Base-by-base conservation (phyloP, 306 rosid species). In the Cicer cuneatum region DNA sequence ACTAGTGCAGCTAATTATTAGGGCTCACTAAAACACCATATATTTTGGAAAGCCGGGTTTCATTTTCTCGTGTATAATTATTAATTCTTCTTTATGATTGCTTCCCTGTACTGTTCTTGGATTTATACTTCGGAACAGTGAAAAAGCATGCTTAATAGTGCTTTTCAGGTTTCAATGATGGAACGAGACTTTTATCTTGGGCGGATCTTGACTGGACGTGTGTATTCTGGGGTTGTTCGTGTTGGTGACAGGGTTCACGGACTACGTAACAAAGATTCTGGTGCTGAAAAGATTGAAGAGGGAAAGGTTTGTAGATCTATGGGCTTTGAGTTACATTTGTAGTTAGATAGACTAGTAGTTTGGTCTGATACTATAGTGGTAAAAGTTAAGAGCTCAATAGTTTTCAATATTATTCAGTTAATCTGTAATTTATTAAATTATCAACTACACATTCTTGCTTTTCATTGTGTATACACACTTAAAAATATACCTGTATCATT, bases 91-190 rank as follows among this genome's bases (percentile, higher is more conserved):
- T 15, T 72, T 61, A 52, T 70, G 79, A 40, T 45, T 62, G 54
- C 11, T 73, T 71, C 24, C 10, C 47, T 33, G 37, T 68, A 13
- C 16, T 15, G 46, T 63, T n/a, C 75, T 53, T 18, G 52, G 62
- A 64, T 71, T 18, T 63, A n/a, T 53, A 66, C 57, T 66, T 85
- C 85, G 60, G 64, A 69, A 69, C 62, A 29, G 76, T 82, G 80
- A 83, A 85, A 78, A 58, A 69, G 11, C 73, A 56, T 71, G 83
- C 68, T 78, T 84, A 79, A 87, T 77, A 69, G 89, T 88, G 83
- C 57, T 73, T 82, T 83, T 81, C 82, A 91, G 98, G 97, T 91
- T 86, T 94, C 99, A 13, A 94, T 94, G 99, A 94, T 94, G 99
- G 99, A 94, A 83, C 72, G 77, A 1, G 99, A 94, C 85, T 87